Conservation (phyloP, 352 stramenopile species). For the Phytopythium vexans region DNA sequence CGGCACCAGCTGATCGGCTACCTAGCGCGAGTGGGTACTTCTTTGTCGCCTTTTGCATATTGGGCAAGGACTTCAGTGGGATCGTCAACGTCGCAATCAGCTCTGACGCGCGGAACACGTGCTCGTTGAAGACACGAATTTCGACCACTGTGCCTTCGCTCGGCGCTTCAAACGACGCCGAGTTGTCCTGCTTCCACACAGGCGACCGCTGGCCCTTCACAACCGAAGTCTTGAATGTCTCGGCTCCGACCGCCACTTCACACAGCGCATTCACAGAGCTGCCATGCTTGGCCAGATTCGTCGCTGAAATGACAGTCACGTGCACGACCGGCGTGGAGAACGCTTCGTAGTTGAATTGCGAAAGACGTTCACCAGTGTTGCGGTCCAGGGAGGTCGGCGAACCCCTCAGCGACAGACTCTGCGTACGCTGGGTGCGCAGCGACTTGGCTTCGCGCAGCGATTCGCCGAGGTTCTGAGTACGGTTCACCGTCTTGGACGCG, state of each 20-base stretch:
- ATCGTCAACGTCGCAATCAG: no score
- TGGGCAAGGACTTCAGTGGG: no score
- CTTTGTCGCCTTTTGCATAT: no score
- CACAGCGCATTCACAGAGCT: constrained; percentile 78
- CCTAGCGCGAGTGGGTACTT: no score
- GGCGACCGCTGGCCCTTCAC: constrained; percentile 80
- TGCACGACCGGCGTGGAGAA: constrained; percentile 81
- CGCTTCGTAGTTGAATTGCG: constrained; percentile 83
- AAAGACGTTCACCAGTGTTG: constrained; percentile 65
- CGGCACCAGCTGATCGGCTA: no score
- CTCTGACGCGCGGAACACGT: no score
- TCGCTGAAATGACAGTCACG: constrained; percentile 72
- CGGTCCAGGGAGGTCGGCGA: constrained; percentile 55
- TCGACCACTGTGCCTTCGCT: constrained; percentile 82
- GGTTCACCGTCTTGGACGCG: constrained; percentile 78
- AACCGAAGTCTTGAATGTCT: constrained; percentile 83
- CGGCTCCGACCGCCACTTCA: constrained; percentile 74
- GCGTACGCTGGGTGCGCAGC: constrained; percentile 63
- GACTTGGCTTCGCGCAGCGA: constrained; percentile 46
- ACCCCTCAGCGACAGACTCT: constrained; percentile 62
- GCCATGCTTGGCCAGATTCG: constrained; percentile 73
- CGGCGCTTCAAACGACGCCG: constrained; percentile 73
- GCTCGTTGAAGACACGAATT: no score
- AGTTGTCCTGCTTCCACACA: constrained; percentile 87
- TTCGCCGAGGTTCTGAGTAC: constrained; percentile 54